Base-by-base conservation (phyloP, 2,329 filamentous ascomycete species). In the Phyllosticta paracitricarpa region DNA sequence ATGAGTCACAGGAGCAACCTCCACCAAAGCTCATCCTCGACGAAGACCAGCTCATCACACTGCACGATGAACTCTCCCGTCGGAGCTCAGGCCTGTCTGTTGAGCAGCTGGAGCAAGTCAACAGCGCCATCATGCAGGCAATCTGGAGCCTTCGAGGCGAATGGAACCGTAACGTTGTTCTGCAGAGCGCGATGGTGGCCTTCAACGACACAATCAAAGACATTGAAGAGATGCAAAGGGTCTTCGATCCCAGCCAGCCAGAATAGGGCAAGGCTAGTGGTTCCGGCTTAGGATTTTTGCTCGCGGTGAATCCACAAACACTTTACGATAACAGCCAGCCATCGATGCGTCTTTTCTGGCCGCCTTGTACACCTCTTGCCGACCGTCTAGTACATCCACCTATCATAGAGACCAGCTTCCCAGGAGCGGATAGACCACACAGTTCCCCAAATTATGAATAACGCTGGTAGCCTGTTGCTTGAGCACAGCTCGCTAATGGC, bases 41-140 rank as follows among this genome's bases (percentile, higher is more conserved):
- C 62, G 73, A 79, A 9, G 66, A 69, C 0, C 78, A 82, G 30
- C 77, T 91, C 25, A 73, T 77, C 1, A 71, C 77, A 6, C 81
- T 95, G 61, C 80, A 91, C 61, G 72, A 79, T 0, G 79, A 84
- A 48, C 77, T 96, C 35, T 85, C 87, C 0, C 76, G 82, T 28
- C 79, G 81, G 54, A 93, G 89, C 1, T 86, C 84, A 22, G 90
- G 89, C 0, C 89, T 89, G 72, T 89, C 87, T 0, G 89, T 99
- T 58, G 94, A 99, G 76, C 93, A 99, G 73, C 78, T 99, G 22
- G 93, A 97, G 78, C 93, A 97, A 74, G 87, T 97, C 71, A 92
- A 92, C 72, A 87, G 91, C 7, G 85, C 88, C 66, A 78, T 97
- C 65, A 97, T 97, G 93, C 89, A 93, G 63, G 85, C 87, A 65